A percentile compares a stretch with the other conserved stretches of the same genome.
phyloP scores from a whole-genome alignment of 2,329 filamentous ascomycete species.

The Aureobasidium vineae region DNA sequence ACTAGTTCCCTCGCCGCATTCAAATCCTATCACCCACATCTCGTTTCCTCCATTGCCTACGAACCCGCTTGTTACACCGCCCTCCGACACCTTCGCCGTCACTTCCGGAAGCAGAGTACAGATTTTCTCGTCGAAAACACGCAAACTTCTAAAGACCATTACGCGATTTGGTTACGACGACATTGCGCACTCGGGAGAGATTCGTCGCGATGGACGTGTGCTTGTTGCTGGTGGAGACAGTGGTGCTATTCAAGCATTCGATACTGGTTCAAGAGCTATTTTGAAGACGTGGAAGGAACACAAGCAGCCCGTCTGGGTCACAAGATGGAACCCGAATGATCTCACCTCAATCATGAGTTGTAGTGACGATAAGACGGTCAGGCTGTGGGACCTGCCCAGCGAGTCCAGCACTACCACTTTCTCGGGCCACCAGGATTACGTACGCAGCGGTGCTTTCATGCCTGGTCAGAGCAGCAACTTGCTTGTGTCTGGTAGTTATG shows the following conservation, averaged over 20 bases:
- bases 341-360: conserved; percentile 84
- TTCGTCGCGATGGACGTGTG: conserved; percentile 83
- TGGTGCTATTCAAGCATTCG: conserved; percentile 92
- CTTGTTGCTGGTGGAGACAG: conserved; percentile 88
- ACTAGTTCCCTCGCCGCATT: conserved; percentile 84
- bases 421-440: conserved; percentile 86
- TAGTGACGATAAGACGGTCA: conserved; percentile 88
- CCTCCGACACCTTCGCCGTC: conserved; percentile 74
- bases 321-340: conserved; percentile 80
- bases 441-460: conserved; percentile 83
- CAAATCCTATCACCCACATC: conserved; percentile 87
- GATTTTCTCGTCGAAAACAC: conserved; percentile 87
- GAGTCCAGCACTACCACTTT: conserved; percentile 75
- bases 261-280: conserved; percentile 84
- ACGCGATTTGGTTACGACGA: conserved; percentile 78
- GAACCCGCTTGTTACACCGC: conserved; percentile 47
- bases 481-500: conserved; percentile 88
- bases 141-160: conserved; percentile 91
- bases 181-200: conserved; percentile 83
- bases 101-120: conserved; percentile 94
- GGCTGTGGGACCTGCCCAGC: conserved; percentile 88
- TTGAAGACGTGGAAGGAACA: conserved; percentile 94
- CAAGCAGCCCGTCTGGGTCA: conserved; percentile 90
- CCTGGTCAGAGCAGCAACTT: conserved; percentile 66
- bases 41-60: conserved; percentile 61